phyloP scores from a whole-genome alignment of 176 grass and related monocot species.

The Zea luxurians region DNA sequence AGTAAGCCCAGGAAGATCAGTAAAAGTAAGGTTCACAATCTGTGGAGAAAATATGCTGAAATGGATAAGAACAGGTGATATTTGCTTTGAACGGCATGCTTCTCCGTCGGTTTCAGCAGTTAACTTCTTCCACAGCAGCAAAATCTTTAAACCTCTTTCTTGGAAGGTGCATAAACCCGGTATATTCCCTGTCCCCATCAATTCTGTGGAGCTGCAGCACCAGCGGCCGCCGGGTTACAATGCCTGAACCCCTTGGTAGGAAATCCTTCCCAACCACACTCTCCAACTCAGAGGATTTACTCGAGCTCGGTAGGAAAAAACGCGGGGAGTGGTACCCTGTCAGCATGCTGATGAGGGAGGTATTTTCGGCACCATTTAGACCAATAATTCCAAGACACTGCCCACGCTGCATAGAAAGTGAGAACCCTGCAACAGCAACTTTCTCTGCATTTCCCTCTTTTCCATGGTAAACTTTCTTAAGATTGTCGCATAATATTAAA shows the following conservation, averaged over 20 bases:
- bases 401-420: conserved; percentile 58
- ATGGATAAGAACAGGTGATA: conserved; percentile 85
- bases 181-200: conserved; percentile 82
- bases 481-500: conserved; percentile 64
- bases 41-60: conserved; percentile 74
- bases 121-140: conserved; percentile 81
- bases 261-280: conserved; percentile 97
- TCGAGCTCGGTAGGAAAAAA: conserved; percentile 83
- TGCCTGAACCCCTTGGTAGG: conserved; percentile 90
- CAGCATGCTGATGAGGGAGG: conserved; percentile 84
- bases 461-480: conserved; percentile 71
- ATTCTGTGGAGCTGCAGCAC: no score
- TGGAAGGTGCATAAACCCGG: conserved; percentile 91
- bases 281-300: conserved; percentile 95
- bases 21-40: conserved; percentile 95
- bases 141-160: conserved; percentile 94
- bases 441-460: conserved; percentile 64
- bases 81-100: conserved; percentile 76
- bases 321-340: no score
- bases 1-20: conserved; percentile 98
- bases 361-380: conserved; percentile 85
- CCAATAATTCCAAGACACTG: conserved; percentile 92
- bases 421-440: conserved; percentile 63
- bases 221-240: conserved; percentile 86
- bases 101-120: conserved; percentile 89